Percentiles rank a stretch among this genome's conserved stretches.
These are phyloP conservation scores for Perilla frutescens DNA, from an alignment of 257 asterid genomes.

Conservation along the genomic window DNA sequence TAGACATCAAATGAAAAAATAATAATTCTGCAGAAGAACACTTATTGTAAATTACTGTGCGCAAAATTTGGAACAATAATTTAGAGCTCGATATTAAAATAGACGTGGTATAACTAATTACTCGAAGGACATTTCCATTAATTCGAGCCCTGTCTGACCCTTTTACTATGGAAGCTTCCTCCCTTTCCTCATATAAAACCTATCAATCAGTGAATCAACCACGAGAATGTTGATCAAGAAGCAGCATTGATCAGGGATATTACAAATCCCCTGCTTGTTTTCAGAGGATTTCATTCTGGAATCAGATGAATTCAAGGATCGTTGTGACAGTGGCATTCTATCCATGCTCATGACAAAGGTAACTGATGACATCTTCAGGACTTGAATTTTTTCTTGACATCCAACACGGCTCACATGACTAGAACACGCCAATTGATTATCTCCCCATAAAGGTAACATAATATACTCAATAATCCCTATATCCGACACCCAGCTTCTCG, in stretches of 20 bases:
- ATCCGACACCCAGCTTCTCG: conserved; percentile 1
- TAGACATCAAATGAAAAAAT: conserved; percentile 18
- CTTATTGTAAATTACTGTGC: conserved; percentile 2
- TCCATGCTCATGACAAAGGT: background rate
- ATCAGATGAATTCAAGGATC: background rate
- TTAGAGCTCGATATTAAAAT: background rate
- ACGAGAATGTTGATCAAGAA: background rate
- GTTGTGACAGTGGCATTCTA: background rate
- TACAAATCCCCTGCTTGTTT: background rate
- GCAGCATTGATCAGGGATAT: conserved; percentile 1
- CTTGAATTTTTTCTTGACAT: background rate
- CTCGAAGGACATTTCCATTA: background rate
- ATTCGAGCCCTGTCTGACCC: background rate
- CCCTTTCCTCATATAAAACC: background rate
- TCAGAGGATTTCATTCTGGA: background rate
- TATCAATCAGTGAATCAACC: background rate
- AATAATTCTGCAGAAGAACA: background rate
- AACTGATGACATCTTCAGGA: background rate
- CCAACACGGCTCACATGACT: background rate
- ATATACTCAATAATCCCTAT: background rate
- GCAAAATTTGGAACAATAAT: conserved; percentile 17
- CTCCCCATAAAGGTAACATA: background rate
- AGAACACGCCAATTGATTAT: background rate
- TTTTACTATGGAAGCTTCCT: background rate
- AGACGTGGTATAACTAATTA: background rate